Evolutionary conservation across 768 basidiomycete species (phyloP).

Genomic region (Hortiboletus campestris): DNA sequence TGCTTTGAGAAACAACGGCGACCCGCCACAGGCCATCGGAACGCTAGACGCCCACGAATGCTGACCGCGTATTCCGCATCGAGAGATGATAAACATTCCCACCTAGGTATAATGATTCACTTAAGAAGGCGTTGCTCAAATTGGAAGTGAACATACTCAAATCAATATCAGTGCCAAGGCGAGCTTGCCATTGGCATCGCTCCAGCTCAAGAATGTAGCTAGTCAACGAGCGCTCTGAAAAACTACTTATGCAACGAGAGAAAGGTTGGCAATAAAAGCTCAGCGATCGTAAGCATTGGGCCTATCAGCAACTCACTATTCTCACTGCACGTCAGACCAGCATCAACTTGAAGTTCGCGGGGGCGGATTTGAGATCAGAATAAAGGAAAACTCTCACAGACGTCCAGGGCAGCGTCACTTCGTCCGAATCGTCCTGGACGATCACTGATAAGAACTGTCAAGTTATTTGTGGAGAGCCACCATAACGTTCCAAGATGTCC

Average conservation of each 20-base stretch:
- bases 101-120: slow-evolving; percentile 7
- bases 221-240: neutral
- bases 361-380: neutral
- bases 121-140: neutral
- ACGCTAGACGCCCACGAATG: slow-evolving; percentile 21
- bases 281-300: neutral
- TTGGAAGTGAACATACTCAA: slow-evolving; percentile 14
- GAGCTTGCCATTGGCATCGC: slow-evolving; percentile 19
- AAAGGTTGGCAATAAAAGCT: neutral
- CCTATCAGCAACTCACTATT: neutral
- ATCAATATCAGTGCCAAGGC: slow-evolving; percentile 9
- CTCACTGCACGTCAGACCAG: neutral
- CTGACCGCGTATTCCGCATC: slow-evolving; percentile 21
- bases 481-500: too few species aligned
- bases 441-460: too few species aligned
- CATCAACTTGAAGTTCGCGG: neutral
- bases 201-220: neutral
- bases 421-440: too few species aligned
- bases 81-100: slow-evolving; percentile 24
- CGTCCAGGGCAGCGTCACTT: neutral
- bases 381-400: slow-evolving; percentile 9
- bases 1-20: neutral
- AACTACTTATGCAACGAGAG: neutral
- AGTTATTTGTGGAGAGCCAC: too few species aligned
- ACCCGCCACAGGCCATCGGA: slow-evolving; percentile 28